Evolutionary conservation across 23 red algal genomes (phyloP).

Genomic region (Gracilaria domingensis): DNA sequence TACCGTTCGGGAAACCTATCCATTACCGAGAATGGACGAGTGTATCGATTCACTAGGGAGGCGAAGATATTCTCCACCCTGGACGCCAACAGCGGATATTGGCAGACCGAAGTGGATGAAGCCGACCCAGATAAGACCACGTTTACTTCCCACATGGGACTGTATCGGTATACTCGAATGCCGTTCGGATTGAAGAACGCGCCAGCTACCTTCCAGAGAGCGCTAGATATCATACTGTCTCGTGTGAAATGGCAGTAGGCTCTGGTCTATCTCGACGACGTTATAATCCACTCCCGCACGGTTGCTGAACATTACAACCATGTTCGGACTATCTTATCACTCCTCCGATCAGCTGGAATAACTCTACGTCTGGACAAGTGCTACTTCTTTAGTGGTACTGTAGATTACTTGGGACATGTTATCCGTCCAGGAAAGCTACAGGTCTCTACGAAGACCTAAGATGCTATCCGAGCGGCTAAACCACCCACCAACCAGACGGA

Average conservation of each 20-base stretch:
- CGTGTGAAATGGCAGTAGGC: constrained; percentile 4
- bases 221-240: constrained; percentile 19
- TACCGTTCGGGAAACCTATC: constrained; percentile 31
- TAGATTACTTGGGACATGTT: constrained; percentile 30
- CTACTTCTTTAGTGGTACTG: constrained; percentile 10
- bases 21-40: constrained; percentile 52
- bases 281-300: constrained; percentile 28
- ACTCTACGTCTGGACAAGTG: constrained; percentile 10
- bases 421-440: constrained; percentile 7
- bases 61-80: constrained; percentile 42
- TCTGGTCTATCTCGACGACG: constrained; percentile 42
- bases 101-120: constrained; percentile 2
- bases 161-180: constrained; percentile 19
- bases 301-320: constrained; percentile 32
- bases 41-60: constrained; percentile 46
- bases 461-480: constrained; percentile 3
- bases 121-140: background rate
- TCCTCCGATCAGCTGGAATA: constrained; percentile 12
- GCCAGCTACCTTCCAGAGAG: constrained; percentile 44
- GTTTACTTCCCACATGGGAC: constrained; percentile 36
- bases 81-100: constrained; percentile 41
- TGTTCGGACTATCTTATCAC: constrained; percentile 1
- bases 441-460: background rate
- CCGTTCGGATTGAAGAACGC: constrained; percentile 45
- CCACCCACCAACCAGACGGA: background rate